Evolutionary conservation across 2,329 filamentous ascomycete genomes (phyloP), one percentile per base, ranked within the genome.

Genomic region (Pseudocercospora macadamiae): DNA sequence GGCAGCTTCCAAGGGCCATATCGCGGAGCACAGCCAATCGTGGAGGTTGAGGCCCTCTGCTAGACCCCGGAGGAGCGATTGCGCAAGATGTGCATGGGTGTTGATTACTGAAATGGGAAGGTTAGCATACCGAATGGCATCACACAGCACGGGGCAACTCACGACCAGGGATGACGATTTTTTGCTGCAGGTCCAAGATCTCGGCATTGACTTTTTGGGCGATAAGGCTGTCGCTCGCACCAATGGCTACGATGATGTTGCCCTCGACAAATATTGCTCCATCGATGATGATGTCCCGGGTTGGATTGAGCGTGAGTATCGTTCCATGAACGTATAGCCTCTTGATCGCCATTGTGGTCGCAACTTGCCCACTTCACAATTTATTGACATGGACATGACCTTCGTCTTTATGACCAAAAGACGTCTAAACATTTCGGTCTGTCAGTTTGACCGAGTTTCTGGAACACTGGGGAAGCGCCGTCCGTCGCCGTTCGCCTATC

Each of bases 31-130:
- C 2, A 82, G 74, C 80, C 80, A 83, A 0, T 75, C 75, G 14
- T 80, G 78, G 3, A 82, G 72, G 34, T 77, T 75, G 3, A 82
- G 67, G 55, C 82, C 78, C 60, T 83, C 80, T 0, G 79, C 80
- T 4, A 76, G 69, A 5, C 80, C 79, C 47, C 80, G 74, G 1
- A 82, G 72, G 1, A 83, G 72, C 5, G 77, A 77, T 63, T 82
- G 79, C 0, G 76, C 78, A 0, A 78, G 75, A 58, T 83, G 80
- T 52, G 79, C 77, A 61, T 83, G 81, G 1, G 79, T 81, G 23
- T 79, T 80, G 60, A 82, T 75, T 8, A 83, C 70, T 1, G n/a
- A n/a, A n/a, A n/a, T n/a, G n/a, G n/a, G n/a, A n/a, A n/a, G n/a
- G n/a, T n/a, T n/a, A n/a, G n/a, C n/a, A n/a, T n/a, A n/a, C n/a